Evolutionary conservation across 345 rosid species (phyloP), one percentile per base, ranked within the genome.

Genomic region (Corchorus capsularis): DNA sequence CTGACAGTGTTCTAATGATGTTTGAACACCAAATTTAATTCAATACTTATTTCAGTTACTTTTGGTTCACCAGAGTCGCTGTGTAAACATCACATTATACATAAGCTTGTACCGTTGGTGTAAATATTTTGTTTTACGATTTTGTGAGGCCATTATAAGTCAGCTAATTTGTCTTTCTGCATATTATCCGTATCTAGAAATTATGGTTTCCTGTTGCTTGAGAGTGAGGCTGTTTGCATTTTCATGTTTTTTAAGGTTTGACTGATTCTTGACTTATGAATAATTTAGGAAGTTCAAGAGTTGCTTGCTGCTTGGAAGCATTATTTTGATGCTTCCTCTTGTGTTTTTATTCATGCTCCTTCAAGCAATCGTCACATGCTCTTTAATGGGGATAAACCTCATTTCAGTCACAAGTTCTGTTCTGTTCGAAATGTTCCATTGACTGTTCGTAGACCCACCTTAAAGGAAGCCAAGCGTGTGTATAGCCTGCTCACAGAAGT

Each of bases 271-370:
- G 60, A 50, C 34, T 73, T 20, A 34, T 67, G 64, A 81, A 80
- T 73, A 55, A 78, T 75, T 37, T 79, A 96, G 99, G 99, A 96
- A 64, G 79, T 93, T 75, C 97, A 89, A 85, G 97, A 96, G 78
- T 82, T 96, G 64, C 87, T 96, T 87, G 83, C 85, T 81, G 79
- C 92, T 79, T 96, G 99, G 99, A 92, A 96, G 85, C 86, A 88
- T 75, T 92, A 93, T 85, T 96, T 96, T 85, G 94, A 92, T 77
- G 92, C 90, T 64, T 82, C 91, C 67, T 63, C 90, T 41, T 86
- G 86, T 84, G 87, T 96, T 81, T 93, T 87, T 76, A 75, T 96
- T 49, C 85, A 91, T 75, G 98, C 98, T 68, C 93, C 98, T 77
- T 93, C 97, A 82, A 89, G 87, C 77, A 96, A 92, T 74, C 91